Evolutionary conservation across 1,139 yeast genomes (phyloP).

Genomic region (Hyphopichia fennica): DNA sequence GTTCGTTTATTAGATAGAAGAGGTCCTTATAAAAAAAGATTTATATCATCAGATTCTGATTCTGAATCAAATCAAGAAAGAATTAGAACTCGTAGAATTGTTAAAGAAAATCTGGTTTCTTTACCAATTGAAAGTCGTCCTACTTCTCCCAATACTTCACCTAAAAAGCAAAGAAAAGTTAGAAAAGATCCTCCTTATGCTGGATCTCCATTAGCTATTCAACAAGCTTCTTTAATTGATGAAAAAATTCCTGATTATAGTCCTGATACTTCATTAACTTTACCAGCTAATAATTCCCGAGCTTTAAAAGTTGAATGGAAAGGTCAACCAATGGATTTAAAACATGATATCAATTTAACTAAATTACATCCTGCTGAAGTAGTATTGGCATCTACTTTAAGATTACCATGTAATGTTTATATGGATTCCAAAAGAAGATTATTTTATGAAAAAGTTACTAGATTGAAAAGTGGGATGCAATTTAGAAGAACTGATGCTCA

Average conservation of each 20-base stretch:
- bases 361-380: constrained; percentile 90
- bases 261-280: constrained; percentile 57
- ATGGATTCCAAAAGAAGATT: constrained; percentile 90
- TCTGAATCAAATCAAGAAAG: constrained; percentile 40
- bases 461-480: constrained; percentile 72
- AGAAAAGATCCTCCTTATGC: constrained; percentile 25
- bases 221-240: constrained; percentile 52
- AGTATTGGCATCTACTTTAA: constrained; percentile 80
- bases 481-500: constrained; percentile 97
- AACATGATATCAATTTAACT: constrained; percentile 67
- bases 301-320: constrained; percentile 94
- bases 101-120: constrained; percentile 33
- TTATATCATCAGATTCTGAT: constrained; percentile 28
- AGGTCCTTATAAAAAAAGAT: constrained; percentile 31
- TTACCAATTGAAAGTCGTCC: constrained; percentile 15
- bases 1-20: constrained; percentile 18
- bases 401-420: constrained; percentile 85
- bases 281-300: constrained; percentile 66
- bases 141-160: constrained; percentile 20
- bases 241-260: constrained; percentile 70
- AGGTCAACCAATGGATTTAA: constrained; percentile 93
- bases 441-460: constrained; percentile 82
- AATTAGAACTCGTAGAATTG: constrained; percentile 60
- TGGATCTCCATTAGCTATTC: constrained; percentile 35
- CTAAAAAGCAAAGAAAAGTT: constrained; percentile 39